Evolutionary conservation across 257 asterid species (phyloP), one percentile per base, ranked within the genome.

Genomic region (Solanum ossicruentum): DNA sequence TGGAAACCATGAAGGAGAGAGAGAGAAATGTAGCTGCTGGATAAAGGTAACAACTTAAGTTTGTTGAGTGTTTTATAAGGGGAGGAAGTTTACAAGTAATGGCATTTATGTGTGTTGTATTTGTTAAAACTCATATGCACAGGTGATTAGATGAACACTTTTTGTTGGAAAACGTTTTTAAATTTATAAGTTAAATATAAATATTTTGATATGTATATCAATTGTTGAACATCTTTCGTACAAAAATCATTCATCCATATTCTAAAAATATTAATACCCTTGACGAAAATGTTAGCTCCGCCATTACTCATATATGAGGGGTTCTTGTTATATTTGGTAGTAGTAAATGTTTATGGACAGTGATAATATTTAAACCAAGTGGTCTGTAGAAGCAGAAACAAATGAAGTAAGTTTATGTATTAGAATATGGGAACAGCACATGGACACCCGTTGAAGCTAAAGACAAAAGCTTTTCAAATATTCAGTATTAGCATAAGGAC

Each of bases 361-460:
- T 90, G 87, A 87, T 87, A 91, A 80, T 87, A 88, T 90, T 88
- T 84, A 89, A 86, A 89, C 85, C 70, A 71, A 61, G 56, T 92
- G 93, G 95, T 91, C 92, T 85, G 91, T 93, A 88, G 91, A 89
- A 91, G 81, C 17, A 88, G 91, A 87, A 87, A 88, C 97, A 94
- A 78, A 71, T 82, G 86, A 80, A 88, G 75, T 49, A 79, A 88
- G 84, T 84, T 55, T 86, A 91, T 85, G 84, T 69, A 84, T 32
- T 88, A 84, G 87, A 88, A 69, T 90, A 87, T 85, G 73, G 89
- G 84, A 87, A 86, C 92, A 85, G 85, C 92, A 91, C 97, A 93
- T 92, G 95, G 87, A 89, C 88, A 91, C 84, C 84, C 84, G 88
- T 86, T 84, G 81, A 69, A 86, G 85, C 90, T 85, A 91, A 86